Base-by-base conservation (phyloP, 192 early-diverging fungal species). In the Umbelopsis isabellina region DNA sequence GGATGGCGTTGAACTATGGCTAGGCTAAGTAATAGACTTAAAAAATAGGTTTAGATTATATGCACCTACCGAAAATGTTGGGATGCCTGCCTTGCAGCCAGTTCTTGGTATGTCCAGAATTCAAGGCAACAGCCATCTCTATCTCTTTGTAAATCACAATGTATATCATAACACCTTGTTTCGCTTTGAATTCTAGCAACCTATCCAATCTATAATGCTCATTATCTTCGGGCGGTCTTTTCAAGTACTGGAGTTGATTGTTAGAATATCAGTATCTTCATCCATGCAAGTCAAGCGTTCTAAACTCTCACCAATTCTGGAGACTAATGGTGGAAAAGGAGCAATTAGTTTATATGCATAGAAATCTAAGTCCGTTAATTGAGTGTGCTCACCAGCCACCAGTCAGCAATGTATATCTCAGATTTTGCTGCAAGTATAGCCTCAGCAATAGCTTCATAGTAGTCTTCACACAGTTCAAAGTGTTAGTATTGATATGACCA, bases 101-200 rank as follows among this genome's bases (percentile, higher is more conserved):
- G 72, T 79, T 78, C 75, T 93, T 89, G 12, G 92, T 93, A 55
- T 93, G 87, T 23, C 86, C 77, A 41, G 92, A 92, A 73, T 90
- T 86, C 67, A 90, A 72, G 9, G 91, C 84, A 44, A 95, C 76
- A 46, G 91, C 88, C 47, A 90, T 76, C 1, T 86, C 86, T 30
- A 94, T 81, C 65, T 95, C 93, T 76, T 95, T 94, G 80, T 94
- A 95, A 11, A 95, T 82, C 0, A 92, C 83, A 49, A 95, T 86
- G 70, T 91, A 94, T 66, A 95, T 93, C 79, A 87, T 86, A 10
- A 95, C 86, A 8, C 94, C 94, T 78, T 94, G 87, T 58, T 86
- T 83, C 46, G 94, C 94, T 75, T 94, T 94, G 70, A 84, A 81
- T 80, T 91, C 83, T 8, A 95, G 78, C 65, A 94, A 75, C 13